Base-by-base conservation (phyloP, 352 stramenopile species). In the Phytopythium ostracodes region DNA sequence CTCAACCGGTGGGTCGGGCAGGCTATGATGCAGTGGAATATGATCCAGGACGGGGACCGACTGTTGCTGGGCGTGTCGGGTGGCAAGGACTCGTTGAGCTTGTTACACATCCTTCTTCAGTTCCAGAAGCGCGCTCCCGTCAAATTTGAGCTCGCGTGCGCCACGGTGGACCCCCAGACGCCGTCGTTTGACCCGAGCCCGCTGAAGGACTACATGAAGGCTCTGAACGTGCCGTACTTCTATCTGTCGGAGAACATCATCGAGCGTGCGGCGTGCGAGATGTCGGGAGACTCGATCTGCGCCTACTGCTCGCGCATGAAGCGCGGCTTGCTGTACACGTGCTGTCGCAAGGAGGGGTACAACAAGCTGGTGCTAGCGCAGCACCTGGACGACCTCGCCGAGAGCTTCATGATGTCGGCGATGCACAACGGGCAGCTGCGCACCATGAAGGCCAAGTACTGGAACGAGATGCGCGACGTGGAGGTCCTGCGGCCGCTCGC, bases 361-460 rank as follows among this genome's bases (percentile, higher is more conserved):
- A 99, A 98, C 72, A 91, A 89, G 60, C 70, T 96, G 27, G 90
- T 98, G 46, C 73, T 98, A 51, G 97, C 94, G 29, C 97, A 99
- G 81, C 97, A 99, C 68, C 72, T 99, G 49, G 97, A 99, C 71
- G 97, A 99, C 74, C 87, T 98, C 49, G 95, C 91, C 12, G 97
- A 99, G 76, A 98, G 89, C 44, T 99, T 99, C 72, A 91, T 99
- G 57, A 99, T 99, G 97, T 98, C 88, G 64, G 85, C 94, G 8
- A 98, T 99, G 74, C 96, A 99, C 79, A 99, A 99, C 75, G 97
- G 97, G 22, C 97, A 98, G 64, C 70, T 99, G 36, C 86, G 97
- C 49, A 99, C 96, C 24, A 99, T 99, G 97, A 99, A 99, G 74
- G 97, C 97, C 44, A 97, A 98, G 70, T 99, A 99, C 77, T 82